Conservation (phyloP, 192 early-diverging fungal species). For the Coemansia reversa region DNA sequence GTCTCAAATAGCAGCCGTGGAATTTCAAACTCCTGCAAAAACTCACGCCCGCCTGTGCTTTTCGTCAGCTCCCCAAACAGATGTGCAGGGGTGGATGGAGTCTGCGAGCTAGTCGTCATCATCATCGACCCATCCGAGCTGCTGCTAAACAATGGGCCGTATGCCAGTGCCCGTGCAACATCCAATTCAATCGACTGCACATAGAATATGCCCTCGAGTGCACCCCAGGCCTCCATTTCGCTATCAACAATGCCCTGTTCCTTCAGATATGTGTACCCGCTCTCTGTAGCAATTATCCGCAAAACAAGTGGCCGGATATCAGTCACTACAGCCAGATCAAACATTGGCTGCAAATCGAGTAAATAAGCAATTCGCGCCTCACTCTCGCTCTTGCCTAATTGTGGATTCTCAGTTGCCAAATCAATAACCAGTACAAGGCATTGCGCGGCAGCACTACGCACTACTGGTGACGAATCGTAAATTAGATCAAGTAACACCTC, state of each 20-base stretch:
- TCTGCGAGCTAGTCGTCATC: slow-evolving; percentile 48
- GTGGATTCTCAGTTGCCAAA: slow-evolving; percentile 45
- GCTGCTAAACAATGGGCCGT: slow-evolving; percentile 52
- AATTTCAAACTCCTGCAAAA: slow-evolving; percentile 24
- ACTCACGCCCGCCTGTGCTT: slow-evolving; percentile 27
- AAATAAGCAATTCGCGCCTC: slow-evolving; percentile 24
- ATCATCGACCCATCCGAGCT: slow-evolving; percentile 46
- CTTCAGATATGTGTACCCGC: slow-evolving; percentile 37
- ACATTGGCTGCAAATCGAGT: slow-evolving; percentile 42
- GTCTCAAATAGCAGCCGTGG: slow-evolving; percentile 53
- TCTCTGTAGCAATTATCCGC: slow-evolving; percentile 36
- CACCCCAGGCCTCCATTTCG: slow-evolving; percentile 55
- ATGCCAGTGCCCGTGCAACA: slow-evolving; percentile 42
- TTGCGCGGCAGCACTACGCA: slow-evolving; percentile 45
- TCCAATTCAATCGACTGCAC: slow-evolving; percentile 53
- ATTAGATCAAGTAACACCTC: slow-evolving; percentile 38
- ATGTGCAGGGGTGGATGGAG: slow-evolving; percentile 48
- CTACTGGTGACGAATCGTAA: slow-evolving; percentile 38
- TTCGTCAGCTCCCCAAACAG: slow-evolving; percentile 50
- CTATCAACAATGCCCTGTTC: slow-evolving; percentile 42
- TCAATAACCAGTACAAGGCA: slow-evolving; percentile 45
- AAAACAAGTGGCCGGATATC: slow-evolving; percentile 48
- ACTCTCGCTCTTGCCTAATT: slow-evolving; percentile 25
- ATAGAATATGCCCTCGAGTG: slow-evolving; percentile 46
- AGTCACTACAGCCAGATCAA: slow-evolving; percentile 46